Evolutionary conservation across 2,329 filamentous ascomycete genomes (phyloP).

Genomic region (Corynespora cassiicola): DNA sequence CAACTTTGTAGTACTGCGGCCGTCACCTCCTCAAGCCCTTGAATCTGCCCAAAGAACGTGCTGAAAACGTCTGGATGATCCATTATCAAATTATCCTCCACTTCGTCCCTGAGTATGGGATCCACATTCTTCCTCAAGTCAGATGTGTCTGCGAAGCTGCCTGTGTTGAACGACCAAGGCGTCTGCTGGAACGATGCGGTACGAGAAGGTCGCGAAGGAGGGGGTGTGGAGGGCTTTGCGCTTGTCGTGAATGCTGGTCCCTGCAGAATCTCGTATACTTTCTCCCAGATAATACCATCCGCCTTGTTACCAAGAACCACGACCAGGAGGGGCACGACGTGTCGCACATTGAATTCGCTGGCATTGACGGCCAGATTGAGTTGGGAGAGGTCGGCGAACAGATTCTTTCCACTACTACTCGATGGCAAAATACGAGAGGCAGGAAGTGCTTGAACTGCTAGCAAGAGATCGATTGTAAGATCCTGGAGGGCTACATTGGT

Average conservation of each 20-base stretch:
- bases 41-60: slow-evolving; percentile 12
- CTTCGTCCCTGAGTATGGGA: slow-evolving; percentile 12
- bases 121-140: slow-evolving; percentile 11
- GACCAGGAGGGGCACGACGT: slow-evolving; percentile 22
- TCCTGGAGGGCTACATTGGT: slow-evolving; percentile 3
- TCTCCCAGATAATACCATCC: slow-evolving; percentile 20
- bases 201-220: slow-evolving; percentile 18
- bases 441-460: slow-evolving; percentile 10
- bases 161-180: slow-evolving; percentile 7
- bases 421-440: slow-evolving; percentile 16
- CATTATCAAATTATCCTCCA: slow-evolving; percentile 12
- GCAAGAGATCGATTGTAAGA: slow-evolving; percentile 11
- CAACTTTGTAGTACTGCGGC: slow-evolving; percentile 9
- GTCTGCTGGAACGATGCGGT: slow-evolving; percentile 9
- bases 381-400: slow-evolving; percentile 20
- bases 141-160: slow-evolving; percentile 11
- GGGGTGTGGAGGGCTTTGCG: slow-evolving; percentile 13
- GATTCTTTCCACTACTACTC: slow-evolving; percentile 12
- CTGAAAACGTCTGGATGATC: slow-evolving; percentile 9
- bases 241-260: slow-evolving; percentile 13
- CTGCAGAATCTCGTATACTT: slow-evolving; percentile 17
- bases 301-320: slow-evolving; percentile 7
- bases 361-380: slow-evolving; percentile 9
- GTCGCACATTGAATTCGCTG: slow-evolving; percentile 18
- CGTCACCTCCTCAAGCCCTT: slow-evolving; percentile 9